phyloP scores from a whole-genome alignment of 169 alveolate genomes.

The Plasmodium gaboni region DNA sequence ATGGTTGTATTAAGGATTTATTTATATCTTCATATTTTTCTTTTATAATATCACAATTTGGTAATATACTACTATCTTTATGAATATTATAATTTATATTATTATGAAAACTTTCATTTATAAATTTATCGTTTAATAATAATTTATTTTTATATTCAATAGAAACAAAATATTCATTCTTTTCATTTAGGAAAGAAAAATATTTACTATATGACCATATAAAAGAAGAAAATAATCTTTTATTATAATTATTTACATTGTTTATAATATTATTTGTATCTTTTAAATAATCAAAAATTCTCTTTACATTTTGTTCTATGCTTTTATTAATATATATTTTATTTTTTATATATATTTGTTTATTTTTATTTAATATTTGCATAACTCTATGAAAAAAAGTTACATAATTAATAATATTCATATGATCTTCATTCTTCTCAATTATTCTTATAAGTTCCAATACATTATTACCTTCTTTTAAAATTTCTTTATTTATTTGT shows the following conservation, averaged over 20 bases:
- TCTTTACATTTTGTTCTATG: slow-evolving; percentile 58
- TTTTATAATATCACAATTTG: not conserved
- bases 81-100: not conserved
- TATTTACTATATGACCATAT: slow-evolving; percentile 74
- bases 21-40: not conserved
- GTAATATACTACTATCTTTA: not conserved
- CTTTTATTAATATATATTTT: slow-evolving; percentile 28
- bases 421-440: slow-evolving; percentile 26
- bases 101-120: not conserved
- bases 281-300: slow-evolving; percentile 33
- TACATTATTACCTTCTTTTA: slow-evolving; percentile 27
- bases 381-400: slow-evolving; percentile 62
- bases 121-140: not conserved
- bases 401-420: slow-evolving; percentile 63
- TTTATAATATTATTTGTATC: slow-evolving; percentile 16
- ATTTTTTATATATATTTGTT: slow-evolving; percentile 20
- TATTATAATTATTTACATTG: slow-evolving; percentile 43
- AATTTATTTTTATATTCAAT: not conserved
- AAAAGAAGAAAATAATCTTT: slow-evolving; percentile 70
- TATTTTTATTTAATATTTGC: slow-evolving; percentile 44
- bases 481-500: slow-evolving; percentile 57
- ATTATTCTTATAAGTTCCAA: slow-evolving; percentile 58
- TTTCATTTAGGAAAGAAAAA: slow-evolving; percentile 8
- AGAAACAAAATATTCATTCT: not conserved
- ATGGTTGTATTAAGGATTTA: too few relatives aligned